Conservation (phyloP, 2,329 filamentous ascomycete species). For the Arthrobotrys iridis region DNA sequence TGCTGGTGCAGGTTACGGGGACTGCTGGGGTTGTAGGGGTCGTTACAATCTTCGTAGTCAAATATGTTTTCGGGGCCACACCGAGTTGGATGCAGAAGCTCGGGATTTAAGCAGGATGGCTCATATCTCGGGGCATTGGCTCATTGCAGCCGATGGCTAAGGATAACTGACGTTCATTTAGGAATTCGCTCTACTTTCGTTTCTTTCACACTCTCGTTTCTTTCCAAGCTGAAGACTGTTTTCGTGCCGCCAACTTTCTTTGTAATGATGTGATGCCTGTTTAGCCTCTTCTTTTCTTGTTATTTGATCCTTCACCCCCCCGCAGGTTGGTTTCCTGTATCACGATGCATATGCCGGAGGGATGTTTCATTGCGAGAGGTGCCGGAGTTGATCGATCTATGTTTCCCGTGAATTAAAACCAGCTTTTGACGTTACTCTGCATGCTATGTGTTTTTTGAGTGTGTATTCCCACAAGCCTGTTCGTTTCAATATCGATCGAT, state of each 20-base stretch:
- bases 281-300: background rate
- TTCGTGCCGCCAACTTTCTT: background rate
- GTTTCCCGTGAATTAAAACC: too few species aligned
- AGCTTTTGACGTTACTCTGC: background rate
- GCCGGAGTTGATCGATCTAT: constrained; percentile 41
- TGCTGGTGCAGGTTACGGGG: constrained; percentile 43
- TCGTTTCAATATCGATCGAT: too few species aligned
- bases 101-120: constrained; percentile 22
- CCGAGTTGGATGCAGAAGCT: constrained; percentile 43
- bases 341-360: constrained; percentile 36
- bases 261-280: constrained; percentile 33
- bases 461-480: constrained; percentile 16
- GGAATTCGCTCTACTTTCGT: background rate
- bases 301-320: background rate
- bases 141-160: background rate
- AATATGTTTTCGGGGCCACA: constrained; percentile 45
- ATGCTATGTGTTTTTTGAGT: background rate
- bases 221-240: background rate
- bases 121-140: background rate
- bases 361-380: constrained; percentile 45
- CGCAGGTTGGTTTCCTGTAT: constrained; percentile 2
- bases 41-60: constrained; percentile 43
- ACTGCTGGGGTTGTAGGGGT: constrained; percentile 46
- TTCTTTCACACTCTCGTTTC: background rate
- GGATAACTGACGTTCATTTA: background rate